Conservation (phyloP, 441 rosid genomes). For the Erodium texanum region DNA sequence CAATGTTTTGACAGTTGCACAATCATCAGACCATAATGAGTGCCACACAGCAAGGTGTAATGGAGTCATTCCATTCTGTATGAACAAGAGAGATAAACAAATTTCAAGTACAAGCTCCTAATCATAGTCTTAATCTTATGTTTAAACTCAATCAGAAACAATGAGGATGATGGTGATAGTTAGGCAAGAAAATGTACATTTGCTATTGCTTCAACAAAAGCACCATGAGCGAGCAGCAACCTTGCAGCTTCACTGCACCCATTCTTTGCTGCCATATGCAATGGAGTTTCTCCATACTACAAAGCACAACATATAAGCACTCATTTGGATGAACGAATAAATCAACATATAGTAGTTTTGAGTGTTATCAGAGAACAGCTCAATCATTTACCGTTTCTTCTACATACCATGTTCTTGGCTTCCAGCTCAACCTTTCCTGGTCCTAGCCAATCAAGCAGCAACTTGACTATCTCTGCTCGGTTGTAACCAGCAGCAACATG, state of each 20-base stretch:
- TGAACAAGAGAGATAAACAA: constrained; percentile 15
- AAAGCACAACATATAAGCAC: constrained; percentile 17
- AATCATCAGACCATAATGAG: constrained; percentile 69
- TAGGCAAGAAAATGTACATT: constrained; percentile 35
- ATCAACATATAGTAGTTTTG: neutral
- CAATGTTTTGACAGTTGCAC: constrained; percentile 66
- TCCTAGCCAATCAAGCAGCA: constrained; percentile 63
- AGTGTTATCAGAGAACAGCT: too few species aligned
- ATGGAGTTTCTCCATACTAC: constrained; percentile 96
- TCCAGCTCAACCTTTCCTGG: constrained; percentile 66
- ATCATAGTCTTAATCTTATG: constrained; percentile 1
- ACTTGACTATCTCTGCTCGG: constrained; percentile 56
- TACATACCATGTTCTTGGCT: constrained; percentile 66
- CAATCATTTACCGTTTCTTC: too few species aligned
- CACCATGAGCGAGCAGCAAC: constrained; percentile 74
- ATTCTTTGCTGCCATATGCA: constrained; percentile 97
- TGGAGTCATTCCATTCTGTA: constrained; percentile 97
- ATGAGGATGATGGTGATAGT: neutral
- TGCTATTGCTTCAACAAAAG: constrained; percentile 80
- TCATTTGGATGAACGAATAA: constrained; percentile 4
- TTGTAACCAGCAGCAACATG: constrained; percentile 79
- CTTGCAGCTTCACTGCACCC: constrained; percentile 73
- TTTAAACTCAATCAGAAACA: neutral
- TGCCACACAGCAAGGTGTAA: constrained; percentile 90
- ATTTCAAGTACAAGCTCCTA: constrained; percentile 10